phyloP scores from a whole-genome alignment of 352 stramenopile species.

The Pythium oligandrum region DNA sequence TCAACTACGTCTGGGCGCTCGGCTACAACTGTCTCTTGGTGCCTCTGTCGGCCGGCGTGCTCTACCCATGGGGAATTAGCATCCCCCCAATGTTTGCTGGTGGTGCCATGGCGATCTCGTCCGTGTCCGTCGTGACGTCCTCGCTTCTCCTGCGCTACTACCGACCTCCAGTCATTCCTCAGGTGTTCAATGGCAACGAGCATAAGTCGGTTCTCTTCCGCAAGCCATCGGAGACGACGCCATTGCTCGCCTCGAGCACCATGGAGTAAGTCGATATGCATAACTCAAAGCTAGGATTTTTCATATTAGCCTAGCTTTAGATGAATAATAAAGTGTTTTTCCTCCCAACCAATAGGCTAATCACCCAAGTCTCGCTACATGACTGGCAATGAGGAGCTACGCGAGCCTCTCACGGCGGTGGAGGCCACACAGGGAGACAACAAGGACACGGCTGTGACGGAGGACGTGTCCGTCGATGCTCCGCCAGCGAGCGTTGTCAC shows the following conservation, averaged over 20 bases:
- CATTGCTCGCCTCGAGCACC: conserved; percentile 63
- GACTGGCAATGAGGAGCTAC: too few species aligned
- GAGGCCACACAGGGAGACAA: too few species aligned
- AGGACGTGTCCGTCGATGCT: too few species aligned
- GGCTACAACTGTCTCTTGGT: conserved; percentile 98
- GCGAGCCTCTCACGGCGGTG: too few species aligned
- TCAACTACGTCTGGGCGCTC: conserved; percentile 98
- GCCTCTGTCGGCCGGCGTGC: conserved; percentile 93
- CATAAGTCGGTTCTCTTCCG: conserved; percentile 80
- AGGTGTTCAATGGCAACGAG: conserved; percentile 52
- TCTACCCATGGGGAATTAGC: conserved; percentile 92
- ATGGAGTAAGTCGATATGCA: conserved; percentile 32
- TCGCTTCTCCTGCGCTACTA: conserved; percentile 94
- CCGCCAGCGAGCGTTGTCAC: background rate
- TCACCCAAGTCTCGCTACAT: too few species aligned
- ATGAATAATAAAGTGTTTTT: too few species aligned
- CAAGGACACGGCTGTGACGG: too few species aligned
- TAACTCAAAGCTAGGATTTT: conserved; percentile 22
- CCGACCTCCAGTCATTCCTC: conserved; percentile 59
- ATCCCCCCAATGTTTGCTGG: conserved; percentile 96
- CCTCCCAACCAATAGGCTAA: too few species aligned
- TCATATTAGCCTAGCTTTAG: conserved; percentile 13
- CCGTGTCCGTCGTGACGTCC: conserved; percentile 94
- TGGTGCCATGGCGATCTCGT: conserved; percentile 95
- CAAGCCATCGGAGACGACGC: conserved; percentile 69